Percentiles rank a stretch among this genome's conserved stretches.
phyloP scores from a whole-genome alignment of 352 stramenopile genomes.

The Globisporangium camurandrum region DNA sequence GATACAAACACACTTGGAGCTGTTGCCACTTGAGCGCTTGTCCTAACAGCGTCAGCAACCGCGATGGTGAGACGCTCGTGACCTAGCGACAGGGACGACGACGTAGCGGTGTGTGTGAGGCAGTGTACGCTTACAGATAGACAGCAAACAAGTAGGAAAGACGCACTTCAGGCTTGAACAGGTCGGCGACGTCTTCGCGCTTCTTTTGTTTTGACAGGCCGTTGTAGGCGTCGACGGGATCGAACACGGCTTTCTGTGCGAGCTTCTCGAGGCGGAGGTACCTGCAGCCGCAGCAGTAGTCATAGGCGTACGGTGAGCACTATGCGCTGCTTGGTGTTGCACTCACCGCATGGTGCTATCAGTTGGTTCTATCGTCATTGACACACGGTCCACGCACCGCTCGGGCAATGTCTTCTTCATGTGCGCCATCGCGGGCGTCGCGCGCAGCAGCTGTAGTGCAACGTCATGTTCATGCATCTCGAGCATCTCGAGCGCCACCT shows the following conservation, averaged over 20 bases:
- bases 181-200: slow-evolving; percentile 66
- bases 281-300: slow-evolving; percentile 16
- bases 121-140: not conserved
- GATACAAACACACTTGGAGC: slow-evolving; percentile 28
- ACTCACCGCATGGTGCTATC: no score
- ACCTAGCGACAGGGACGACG: slow-evolving; percentile 8
- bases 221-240: slow-evolving; percentile 59
- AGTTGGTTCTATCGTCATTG: slow-evolving; percentile 1
- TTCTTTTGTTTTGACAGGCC: slow-evolving; percentile 70
- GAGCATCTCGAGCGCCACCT: slow-evolving; percentile 83
- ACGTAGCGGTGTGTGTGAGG: not conserved
- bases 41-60: slow-evolving; percentile 80
- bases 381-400: slow-evolving; percentile 18
- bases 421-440: slow-evolving; percentile 31
- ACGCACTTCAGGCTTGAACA: slow-evolving; percentile 61
- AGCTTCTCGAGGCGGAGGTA: slow-evolving; percentile 73
- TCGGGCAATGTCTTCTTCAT: slow-evolving; percentile 48
- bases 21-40: slow-evolving; percentile 90
- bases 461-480: slow-evolving; percentile 79
- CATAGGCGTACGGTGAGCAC: no score
- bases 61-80: slow-evolving; percentile 72
- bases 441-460: slow-evolving; percentile 52
- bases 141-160: not conserved
- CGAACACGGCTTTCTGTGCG: slow-evolving; percentile 56
- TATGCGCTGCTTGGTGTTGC: no score